Conservation (phyloP, 2,329 filamentous ascomycete species). For the Apiospora phragmitis region DNA sequence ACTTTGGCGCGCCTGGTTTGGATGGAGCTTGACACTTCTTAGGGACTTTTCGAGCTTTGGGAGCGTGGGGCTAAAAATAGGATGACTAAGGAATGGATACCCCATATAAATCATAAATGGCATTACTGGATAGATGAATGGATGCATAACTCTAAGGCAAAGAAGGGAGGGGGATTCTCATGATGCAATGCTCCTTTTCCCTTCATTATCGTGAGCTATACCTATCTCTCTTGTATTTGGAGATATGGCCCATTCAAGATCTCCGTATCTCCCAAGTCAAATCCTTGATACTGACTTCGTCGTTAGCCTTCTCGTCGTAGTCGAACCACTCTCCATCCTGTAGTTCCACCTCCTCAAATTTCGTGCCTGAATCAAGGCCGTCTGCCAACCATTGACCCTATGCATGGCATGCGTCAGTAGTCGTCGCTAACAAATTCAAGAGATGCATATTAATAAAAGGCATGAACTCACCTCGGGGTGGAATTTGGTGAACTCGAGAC, state of each 20-base stretch:
- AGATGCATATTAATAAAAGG: neutral
- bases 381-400: constrained; percentile 85
- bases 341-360: constrained; percentile 81
- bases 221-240: neutral
- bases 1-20: constrained; percentile 4
- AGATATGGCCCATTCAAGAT: neutral
- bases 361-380: constrained; percentile 76
- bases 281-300: constrained; percentile 91
- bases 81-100: neutral
- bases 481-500: constrained; percentile 89
- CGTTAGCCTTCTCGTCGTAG: constrained; percentile 90
- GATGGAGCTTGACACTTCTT: neutral
- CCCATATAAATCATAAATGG: neutral
- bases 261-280: constrained; percentile 77
- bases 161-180: neutral
- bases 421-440: neutral
- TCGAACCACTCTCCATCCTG: constrained; percentile 95
- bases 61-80: neutral
- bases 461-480: constrained; percentile 70
- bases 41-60: neutral
- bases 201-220: neutral
- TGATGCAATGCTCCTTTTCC: neutral
- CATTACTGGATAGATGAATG: neutral
- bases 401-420: constrained; percentile 36
- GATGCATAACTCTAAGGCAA: neutral